Percentiles rank a stretch among this genome's conserved stretches.
Evolutionary conservation across 495 filamentous ascomycete genomes (phyloP).

Genomic region (Xylaria telfairii): DNA sequence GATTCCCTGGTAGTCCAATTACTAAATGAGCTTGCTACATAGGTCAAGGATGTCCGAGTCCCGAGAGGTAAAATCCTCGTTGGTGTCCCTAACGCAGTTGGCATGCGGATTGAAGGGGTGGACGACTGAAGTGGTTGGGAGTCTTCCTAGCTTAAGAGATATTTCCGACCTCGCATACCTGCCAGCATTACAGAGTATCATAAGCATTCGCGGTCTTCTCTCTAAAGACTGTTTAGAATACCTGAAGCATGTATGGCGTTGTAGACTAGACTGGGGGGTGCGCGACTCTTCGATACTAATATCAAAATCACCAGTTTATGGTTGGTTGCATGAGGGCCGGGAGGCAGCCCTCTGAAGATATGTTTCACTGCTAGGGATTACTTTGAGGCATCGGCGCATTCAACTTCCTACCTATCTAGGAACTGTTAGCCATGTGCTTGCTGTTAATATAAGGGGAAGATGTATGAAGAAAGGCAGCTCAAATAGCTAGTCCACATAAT

Average conservation of each 20-base stretch:
- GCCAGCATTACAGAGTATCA: neutral
- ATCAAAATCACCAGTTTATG: neutral
- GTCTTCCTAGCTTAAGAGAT: neutral
- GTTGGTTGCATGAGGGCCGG: neutral
- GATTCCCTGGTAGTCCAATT: neutral
- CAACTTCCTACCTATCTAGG: neutral
- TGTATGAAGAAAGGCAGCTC: neutral
- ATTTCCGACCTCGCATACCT: neutral
- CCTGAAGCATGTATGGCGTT: neutral
- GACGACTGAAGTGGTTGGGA: conserved; percentile 16
- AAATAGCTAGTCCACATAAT: neutral
- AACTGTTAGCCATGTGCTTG: neutral
- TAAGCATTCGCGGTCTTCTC: neutral
- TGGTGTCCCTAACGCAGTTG: conserved; percentile 71
- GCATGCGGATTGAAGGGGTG: conserved; percentile 60
- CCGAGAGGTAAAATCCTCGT: conserved; percentile 78
- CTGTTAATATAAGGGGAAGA: neutral
- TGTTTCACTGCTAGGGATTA: neutral
- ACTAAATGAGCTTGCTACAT: conserved; percentile 32
- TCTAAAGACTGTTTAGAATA: neutral
- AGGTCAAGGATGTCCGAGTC: conserved; percentile 69
- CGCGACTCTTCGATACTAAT: neutral
- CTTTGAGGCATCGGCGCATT: neutral
- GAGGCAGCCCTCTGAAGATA: neutral
- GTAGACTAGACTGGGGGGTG: neutral